Conservation (phyloP, 805 yeast species). For the Metschnikowia lochheadii region DNA sequence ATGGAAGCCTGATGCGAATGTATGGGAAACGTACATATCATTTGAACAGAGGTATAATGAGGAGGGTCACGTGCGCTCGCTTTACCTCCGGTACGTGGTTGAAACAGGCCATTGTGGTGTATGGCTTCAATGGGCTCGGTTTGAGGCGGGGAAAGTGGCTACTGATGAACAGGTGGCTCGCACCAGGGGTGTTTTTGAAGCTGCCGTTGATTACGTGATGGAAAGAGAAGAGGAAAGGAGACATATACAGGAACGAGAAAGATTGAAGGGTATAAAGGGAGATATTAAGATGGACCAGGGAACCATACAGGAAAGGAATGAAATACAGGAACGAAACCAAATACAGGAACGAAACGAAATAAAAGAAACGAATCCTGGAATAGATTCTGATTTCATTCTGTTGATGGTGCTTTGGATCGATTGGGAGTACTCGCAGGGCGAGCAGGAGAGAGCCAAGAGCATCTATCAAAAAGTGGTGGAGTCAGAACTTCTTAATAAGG, state of each 20-base stretch:
- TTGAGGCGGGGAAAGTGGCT: conserved; percentile 46
- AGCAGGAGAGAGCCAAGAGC: conserved; percentile 58
- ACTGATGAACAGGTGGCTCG: conserved; percentile 34
- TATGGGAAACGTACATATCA: conserved; percentile 71
- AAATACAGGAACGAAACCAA: no score
- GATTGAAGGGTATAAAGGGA: no score
- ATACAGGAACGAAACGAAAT: no score
- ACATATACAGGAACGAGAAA: neutral
- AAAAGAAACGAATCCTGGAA: no score
- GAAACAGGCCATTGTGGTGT: conserved; percentile 41
- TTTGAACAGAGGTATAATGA: conserved; percentile 69
- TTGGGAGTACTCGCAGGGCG: conserved; percentile 63
- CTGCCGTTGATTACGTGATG: conserved; percentile 49
- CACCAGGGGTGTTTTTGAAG: conserved; percentile 61
- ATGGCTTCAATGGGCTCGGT: conserved; percentile 75
- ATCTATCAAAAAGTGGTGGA: conserved; percentile 52
- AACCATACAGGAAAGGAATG: no score
- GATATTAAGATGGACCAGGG: no score
- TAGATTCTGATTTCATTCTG: conserved; percentile 13
- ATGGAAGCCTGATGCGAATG: conserved; percentile 66
- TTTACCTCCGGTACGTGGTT: conserved; percentile 49
- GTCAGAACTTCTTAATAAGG: conserved; percentile 9
- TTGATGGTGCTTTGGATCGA: conserved; percentile 55
- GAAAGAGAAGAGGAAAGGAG: neutral
- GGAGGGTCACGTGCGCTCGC: conserved; percentile 48